Evolutionary conservation across 2,329 filamentous ascomycete genomes (phyloP), one percentile per base, ranked within the genome.

Genomic region (Leptoxyphium fumago): DNA sequence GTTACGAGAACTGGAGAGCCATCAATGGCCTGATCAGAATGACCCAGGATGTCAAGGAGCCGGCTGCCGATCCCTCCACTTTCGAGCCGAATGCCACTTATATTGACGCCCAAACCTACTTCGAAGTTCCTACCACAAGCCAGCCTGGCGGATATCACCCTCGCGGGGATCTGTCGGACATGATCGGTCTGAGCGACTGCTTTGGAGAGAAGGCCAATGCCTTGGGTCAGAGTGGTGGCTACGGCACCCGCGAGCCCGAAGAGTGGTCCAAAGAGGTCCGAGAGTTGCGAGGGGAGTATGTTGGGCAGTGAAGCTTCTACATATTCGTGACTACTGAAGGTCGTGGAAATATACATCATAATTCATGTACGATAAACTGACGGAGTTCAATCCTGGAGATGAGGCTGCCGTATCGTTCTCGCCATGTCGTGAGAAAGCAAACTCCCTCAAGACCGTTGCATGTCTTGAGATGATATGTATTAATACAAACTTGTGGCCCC

Each of bases 1-100:
- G 71, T 32, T 74, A 68, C 53, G 61, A 64, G 46, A 71, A 71
- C 46, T 74, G 71, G 71, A 58, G 63, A 40, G 57, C 56, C 7
- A 58, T 73, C 40, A 67, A 69, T 43, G 62, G 68, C 41, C 56
- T 73, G 42, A 60, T 73, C 10, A 52, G 49, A 13, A 49, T 56
- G 15, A 47, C 59, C 5, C 52, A 58, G 32, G 44, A 48, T 38
- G 50, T 56, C 43, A 59, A 63, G 41, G 26, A 26, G 21, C 3
- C 21, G 21, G 4, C 21, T 26, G 21, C 21, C 21, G 7, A 40
- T 9, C 43, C 46, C 2, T 57, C 7, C 21, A 7, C 21, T 7
- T 7, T 7, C 7, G 21, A 26, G 7, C 21, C 3, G 21, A 7
- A 7, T 7, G 7, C 21, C 21, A 7, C 4, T 7, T 26, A 3